phyloP scores from a whole-genome alignment of 768 basidiomycete genomes.

The Kockovaella imperatae region DNA sequence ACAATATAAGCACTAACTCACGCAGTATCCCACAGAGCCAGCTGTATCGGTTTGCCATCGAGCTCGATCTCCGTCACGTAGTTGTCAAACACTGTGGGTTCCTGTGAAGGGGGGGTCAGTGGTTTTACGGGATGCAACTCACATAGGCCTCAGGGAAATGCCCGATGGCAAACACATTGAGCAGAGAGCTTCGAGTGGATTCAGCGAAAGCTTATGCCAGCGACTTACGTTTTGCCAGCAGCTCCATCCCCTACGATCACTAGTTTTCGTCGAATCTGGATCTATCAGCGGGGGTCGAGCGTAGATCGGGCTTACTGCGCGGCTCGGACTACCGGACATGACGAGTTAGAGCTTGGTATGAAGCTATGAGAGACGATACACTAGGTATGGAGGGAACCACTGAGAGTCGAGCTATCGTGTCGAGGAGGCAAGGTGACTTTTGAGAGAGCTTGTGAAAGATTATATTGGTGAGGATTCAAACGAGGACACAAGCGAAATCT shows the following conservation, averaged over 20 bases:
- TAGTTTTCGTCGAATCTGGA: conserved; percentile 82
- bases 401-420: too few relatives aligned
- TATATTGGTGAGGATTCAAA: too few relatives aligned
- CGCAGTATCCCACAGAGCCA: conserved; percentile 99
- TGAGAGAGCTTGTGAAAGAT: too few relatives aligned
- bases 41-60: conserved; percentile 93
- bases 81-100: conserved; percentile 75
- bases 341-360: background rate
- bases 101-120: conserved; percentile 50
- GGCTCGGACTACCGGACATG: background rate
- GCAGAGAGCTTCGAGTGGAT: too few relatives aligned
- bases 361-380: too few relatives aligned
- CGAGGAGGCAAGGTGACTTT: too few relatives aligned
- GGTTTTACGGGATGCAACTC: conserved; percentile 2
- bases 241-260: conserved; percentile 94
- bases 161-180: conserved; percentile 38
- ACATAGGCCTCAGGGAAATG: conserved; percentile 41
- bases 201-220: too few relatives aligned
- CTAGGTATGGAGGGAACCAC: too few relatives aligned
- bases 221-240: conserved; percentile 82
- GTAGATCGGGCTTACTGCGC: background rate
- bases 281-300: background rate
- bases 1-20: conserved; percentile 49
- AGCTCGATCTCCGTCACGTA: conserved; percentile 97
- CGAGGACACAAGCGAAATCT: too few relatives aligned